These are phyloP conservation scores for Xylariomycetidae sp. DNA, from an alignment of 2,329 filamentous ascomycete genomes.

Conservation along the genomic window DNA sequence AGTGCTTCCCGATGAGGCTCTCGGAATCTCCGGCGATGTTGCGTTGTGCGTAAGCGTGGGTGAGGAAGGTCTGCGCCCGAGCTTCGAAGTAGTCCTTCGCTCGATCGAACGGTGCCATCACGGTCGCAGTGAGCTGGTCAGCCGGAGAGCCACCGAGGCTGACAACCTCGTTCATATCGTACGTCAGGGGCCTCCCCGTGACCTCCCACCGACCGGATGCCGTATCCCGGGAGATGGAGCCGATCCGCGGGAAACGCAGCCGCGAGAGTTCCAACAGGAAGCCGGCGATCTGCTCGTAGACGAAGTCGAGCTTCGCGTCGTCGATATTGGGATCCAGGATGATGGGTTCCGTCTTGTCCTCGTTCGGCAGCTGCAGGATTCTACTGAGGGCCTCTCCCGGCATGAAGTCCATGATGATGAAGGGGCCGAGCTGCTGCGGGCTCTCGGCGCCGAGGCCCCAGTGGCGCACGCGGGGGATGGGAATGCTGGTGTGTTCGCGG, in stretches of 20 bases:
- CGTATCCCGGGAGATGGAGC: too few species aligned
- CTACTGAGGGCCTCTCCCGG: conserved; percentile 19
- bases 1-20: too few species aligned
- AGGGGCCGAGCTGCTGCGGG: conserved; percentile 26
- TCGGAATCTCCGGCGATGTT: too few species aligned
- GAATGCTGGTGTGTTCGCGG: conserved; percentile 25
- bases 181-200: conserved; percentile 3
- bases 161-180: conserved; percentile 5
- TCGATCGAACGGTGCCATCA: too few species aligned
- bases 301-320: conserved; percentile 12
- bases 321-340: conserved; percentile 15
- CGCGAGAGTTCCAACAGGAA: too few species aligned
- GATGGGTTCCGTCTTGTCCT: conserved; percentile 16
- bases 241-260: too few species aligned
- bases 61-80: too few species aligned
- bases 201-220: conserved; percentile 1
- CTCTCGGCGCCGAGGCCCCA: conserved; percentile 26
- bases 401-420: conserved; percentile 29
- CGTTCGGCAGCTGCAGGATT: conserved; percentile 20
- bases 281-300: too few species aligned
- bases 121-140: too few species aligned
- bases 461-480: conserved; percentile 20
- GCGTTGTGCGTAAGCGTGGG: too few species aligned
- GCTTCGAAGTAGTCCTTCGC: too few species aligned
- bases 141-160: background rate